phyloP scores from a whole-genome alignment of 495 filamentous ascomycete genomes.

The Penicillium bialowiezense region DNA sequence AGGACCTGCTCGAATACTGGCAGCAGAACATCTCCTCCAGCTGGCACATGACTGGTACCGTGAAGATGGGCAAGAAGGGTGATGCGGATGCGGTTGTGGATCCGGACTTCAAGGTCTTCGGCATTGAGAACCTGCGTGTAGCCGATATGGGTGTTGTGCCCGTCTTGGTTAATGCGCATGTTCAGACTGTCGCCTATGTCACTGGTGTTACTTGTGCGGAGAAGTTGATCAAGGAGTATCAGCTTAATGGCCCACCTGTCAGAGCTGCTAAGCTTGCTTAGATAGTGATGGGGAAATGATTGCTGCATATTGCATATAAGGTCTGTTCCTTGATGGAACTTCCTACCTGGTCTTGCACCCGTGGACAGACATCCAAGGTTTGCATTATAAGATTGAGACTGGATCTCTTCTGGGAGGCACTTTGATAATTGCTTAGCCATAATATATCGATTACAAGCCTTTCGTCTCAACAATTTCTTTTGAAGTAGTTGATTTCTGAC shows the following conservation, averaged over 20 bases:
- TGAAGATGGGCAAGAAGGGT: slow-evolving; percentile 51
- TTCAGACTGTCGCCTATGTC: slow-evolving; percentile 26
- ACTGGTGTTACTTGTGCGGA: slow-evolving; percentile 23
- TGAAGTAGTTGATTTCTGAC: too few species aligned
- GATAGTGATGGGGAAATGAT: not conserved
- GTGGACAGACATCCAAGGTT: too few species aligned
- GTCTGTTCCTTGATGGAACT: not conserved
- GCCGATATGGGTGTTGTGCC: slow-evolving; percentile 60
- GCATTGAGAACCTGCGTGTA: slow-evolving; percentile 53
- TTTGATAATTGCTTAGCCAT: too few species aligned
- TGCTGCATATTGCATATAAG: too few species aligned
- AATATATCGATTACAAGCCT: too few species aligned
- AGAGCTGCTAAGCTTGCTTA: not conserved
- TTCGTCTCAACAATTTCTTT: too few species aligned
- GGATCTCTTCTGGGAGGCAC: not conserved
- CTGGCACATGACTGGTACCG: slow-evolving; percentile 53
- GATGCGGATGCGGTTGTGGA: slow-evolving; percentile 45
- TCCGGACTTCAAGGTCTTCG: slow-evolving; percentile 46
- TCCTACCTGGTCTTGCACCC: too few species aligned
- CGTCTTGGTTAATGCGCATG: slow-evolving; percentile 35
- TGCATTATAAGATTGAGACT: not conserved
- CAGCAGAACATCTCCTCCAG: slow-evolving; percentile 28
- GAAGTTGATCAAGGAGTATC: slow-evolving; percentile 23
- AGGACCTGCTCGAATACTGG: slow-evolving; percentile 53
- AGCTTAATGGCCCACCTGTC: not conserved